phyloP scores from a whole-genome alignment of 1,284 basidiomycete species.

The Fomes fomentarius region DNA sequence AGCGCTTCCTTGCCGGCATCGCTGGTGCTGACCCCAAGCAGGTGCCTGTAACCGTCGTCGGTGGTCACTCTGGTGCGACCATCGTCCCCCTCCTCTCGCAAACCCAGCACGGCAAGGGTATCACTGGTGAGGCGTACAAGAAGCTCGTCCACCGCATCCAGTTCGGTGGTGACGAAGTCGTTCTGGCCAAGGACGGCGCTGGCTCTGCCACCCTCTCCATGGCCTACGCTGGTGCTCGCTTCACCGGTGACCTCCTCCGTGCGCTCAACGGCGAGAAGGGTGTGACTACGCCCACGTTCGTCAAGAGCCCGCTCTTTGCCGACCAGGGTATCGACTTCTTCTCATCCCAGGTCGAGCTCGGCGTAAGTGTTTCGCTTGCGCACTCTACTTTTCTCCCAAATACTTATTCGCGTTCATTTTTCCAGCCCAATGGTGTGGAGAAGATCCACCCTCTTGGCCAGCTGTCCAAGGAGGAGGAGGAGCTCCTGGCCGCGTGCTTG shows the following conservation, averaged over 20 bases:
- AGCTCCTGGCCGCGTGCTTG: conserved; percentile 85
- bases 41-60: conserved; percentile 85
- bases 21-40: conserved; percentile 70
- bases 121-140: conserved; percentile 72
- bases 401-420: conserved; percentile 1
- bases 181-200: conserved; percentile 89
- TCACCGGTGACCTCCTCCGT: conserved; percentile 81
- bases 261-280: conserved; percentile 89
- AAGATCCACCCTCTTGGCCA: conserved; percentile 85
- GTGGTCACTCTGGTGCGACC: conserved; percentile 95
- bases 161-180: conserved; percentile 94
- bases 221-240: conserved; percentile 92
- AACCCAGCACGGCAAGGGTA: conserved; percentile 60
- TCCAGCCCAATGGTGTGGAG: conserved; percentile 83
- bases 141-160: conserved; percentile 88
- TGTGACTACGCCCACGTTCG: conserved; percentile 84
- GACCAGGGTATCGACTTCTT: conserved; percentile 89
- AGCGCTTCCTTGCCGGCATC: conserved; percentile 87
- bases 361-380: conserved; percentile 55
- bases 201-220: conserved; percentile 89
- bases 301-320: conserved; percentile 84
- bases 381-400: not conserved
- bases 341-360: conserved; percentile 89
- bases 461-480: conserved; percentile 81
- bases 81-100: conserved; percentile 97